Base-by-base conservation (phyloP, 495 filamentous ascomycete species). In the Hypoxylon intermedium region DNA sequence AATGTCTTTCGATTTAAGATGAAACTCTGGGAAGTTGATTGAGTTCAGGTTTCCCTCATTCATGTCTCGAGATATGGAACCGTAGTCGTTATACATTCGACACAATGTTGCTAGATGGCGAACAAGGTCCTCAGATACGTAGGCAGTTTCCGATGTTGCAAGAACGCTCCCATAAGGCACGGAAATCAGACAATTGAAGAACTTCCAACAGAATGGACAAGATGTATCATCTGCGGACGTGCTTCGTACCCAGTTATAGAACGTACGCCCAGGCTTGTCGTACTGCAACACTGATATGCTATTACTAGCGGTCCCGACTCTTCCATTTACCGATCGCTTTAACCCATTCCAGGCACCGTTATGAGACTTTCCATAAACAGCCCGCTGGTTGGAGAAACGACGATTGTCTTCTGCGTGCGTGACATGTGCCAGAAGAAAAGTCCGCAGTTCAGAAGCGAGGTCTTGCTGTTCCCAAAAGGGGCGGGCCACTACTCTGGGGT, bases 51-150 rank as follows among this genome's bases (percentile, higher is more conserved):
- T 79, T 0, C 36, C 20, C 53, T 79, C 77, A 3, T 33, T 60
- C 0, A 16, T 34, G 51, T 79, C 75, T 6, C 76, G 61, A 7
- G 21, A 26, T 0, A 70, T 26, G 1, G 68, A 73, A 0, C 72
- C 75, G n/a, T 66, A 71, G 55, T 79, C 77, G 48, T 78, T 79
- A 40, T 78, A 77, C 66, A 72, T 63, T 1, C 76, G 63, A 51
- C 71, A 75, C 65, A 77, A 67, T 16, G 54, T 64, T 0, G 75
- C 64, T 0, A 80, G 59, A 43, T 75, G 76, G 9, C 26, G 26
- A 9, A 5, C 5, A 9, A 9, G 26, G 26, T 30, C 26, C 5
- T 30, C 26, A 5, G 26, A 5, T 30, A 30, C 9, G 26, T 30
- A 30, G 5, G 26, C 26, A 30, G 26, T 30, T 5, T 9, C 9